Evolutionary conservation across 2,329 filamentous ascomycete species (phyloP).

Genomic region (Sporothrix dimorphospora): DNA sequence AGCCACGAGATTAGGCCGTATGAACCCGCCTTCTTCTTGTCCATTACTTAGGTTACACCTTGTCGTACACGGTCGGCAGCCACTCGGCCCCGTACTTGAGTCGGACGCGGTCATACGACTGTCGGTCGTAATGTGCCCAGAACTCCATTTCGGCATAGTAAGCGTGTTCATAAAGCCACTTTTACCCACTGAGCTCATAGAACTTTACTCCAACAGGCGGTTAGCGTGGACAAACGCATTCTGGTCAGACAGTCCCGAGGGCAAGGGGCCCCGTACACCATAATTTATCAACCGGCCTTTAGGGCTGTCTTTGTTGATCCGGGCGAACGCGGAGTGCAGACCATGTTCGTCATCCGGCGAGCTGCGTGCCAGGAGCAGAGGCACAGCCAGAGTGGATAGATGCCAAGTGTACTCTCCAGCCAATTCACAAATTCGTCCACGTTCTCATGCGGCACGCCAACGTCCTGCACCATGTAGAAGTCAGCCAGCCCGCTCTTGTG

Average conservation of each 20-base stretch:
- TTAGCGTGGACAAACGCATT: conserved; percentile 58
- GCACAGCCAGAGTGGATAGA: conserved; percentile 62
- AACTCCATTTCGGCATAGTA: conserved; percentile 71
- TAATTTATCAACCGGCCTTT: conserved; percentile 59
- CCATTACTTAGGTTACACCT: conserved; percentile 62
- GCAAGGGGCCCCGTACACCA: conserved; percentile 61
- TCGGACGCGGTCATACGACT: conserved; percentile 62
- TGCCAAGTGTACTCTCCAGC: conserved; percentile 49
- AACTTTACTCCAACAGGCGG: conserved; percentile 63
- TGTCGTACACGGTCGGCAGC: conserved; percentile 68
- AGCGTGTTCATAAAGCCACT: conserved; percentile 71
- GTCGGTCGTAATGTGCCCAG: conserved; percentile 64
- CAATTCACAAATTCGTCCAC: conserved; percentile 52
- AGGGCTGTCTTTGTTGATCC: conserved; percentile 36
- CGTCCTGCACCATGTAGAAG: conserved; percentile 67
- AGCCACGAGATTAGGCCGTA: conserved; percentile 41
- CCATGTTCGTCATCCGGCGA: conserved; percentile 49
- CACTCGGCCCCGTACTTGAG: conserved; percentile 61
- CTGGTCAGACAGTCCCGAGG: conserved; percentile 43
- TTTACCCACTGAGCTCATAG: conserved; percentile 63
- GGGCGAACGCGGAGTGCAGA: conserved; percentile 51
- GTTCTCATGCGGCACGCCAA: conserved; percentile 53
- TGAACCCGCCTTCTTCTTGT: conserved; percentile 43
- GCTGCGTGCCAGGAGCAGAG: conserved; percentile 50
- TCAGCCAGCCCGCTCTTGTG: conserved; percentile 64